Evolutionary conservation across 2,329 filamentous ascomycete species (phyloP).

Genomic region (Tolypocladium amazonense): DNA sequence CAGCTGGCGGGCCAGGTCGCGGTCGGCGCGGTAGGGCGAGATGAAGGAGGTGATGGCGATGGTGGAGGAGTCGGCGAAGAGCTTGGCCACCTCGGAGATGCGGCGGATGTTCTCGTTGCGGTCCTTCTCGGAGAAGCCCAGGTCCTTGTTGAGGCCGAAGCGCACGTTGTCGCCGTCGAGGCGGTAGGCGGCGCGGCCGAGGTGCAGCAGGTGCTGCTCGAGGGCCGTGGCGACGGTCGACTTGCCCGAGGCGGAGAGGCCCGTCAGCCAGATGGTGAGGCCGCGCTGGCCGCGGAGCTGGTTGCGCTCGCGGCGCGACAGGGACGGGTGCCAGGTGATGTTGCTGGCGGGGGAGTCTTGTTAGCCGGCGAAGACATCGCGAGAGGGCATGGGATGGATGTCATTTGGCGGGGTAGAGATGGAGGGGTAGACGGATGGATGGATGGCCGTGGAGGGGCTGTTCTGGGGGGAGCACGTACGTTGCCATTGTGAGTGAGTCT

Average conservation of each 20-base stretch:
- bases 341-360: conserved; percentile 44
- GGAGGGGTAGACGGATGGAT: neutral
- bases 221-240: conserved; percentile 94
- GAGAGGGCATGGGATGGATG: neutral
- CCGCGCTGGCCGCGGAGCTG: conserved; percentile 70
- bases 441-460: neutral
- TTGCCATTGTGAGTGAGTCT: conserved; percentile 7
- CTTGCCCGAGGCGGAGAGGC: conserved; percentile 91
- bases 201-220: conserved; percentile 90
- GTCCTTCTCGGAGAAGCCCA: conserved; percentile 87
- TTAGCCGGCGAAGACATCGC: neutral
- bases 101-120: conserved; percentile 96
- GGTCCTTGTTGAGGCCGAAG: conserved; percentile 95
- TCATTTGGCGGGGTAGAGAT: neutral
- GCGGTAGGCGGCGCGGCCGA: conserved; percentile 74
- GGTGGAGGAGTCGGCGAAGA: conserved; percentile 84
- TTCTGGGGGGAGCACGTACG: conserved; percentile 4
- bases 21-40: conserved; percentile 83
- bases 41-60: conserved; percentile 95
- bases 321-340: conserved; percentile 81
- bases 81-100: conserved; percentile 89
- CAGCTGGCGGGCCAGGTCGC: conserved; percentile 68
- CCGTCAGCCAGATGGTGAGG: conserved; percentile 96
- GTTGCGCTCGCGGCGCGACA: conserved; percentile 69
- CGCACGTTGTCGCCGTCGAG: conserved; percentile 98